Conservation (phyloP, 805 yeast genomes). For the Kodamaea fukazawae region DNA sequence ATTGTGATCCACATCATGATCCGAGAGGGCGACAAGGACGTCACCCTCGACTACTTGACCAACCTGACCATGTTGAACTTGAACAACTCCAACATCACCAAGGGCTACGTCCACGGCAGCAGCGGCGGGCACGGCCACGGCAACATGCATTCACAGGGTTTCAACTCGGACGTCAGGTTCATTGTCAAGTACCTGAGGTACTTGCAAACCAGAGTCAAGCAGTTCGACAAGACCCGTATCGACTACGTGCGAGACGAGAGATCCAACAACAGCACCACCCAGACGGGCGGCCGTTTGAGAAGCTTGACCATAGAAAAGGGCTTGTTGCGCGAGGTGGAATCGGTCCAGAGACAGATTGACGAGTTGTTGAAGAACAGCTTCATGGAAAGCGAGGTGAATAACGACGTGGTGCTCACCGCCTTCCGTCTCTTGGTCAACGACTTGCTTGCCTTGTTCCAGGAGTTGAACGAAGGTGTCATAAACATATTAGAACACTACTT, state of each 20-base stretch:
- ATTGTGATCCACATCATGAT: conserved; percentile 87
- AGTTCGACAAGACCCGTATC: conserved; percentile 57
- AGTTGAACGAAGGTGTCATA: conserved; percentile 92
- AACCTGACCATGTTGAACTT: conserved; percentile 50
- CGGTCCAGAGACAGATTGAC: conserved; percentile 79
- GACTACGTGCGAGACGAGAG: conserved; percentile 80
- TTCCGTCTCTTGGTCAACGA: conserved; percentile 91
- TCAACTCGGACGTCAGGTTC: conserved; percentile 49
- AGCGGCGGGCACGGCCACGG: conserved; percentile 15
- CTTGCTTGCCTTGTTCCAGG: conserved; percentile 79
- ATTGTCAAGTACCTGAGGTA: conserved; percentile 70
- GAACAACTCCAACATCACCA: conserved; percentile 36
- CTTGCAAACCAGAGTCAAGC: conserved; percentile 63
- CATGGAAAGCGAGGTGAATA: conserved; percentile 74
- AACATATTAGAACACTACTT: conserved; percentile 91
- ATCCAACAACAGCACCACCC: conserved; percentile 42
- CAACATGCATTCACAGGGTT: conserved; percentile 13
- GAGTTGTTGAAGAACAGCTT: conserved; percentile 72
- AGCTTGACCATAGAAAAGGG: conserved; percentile 71
- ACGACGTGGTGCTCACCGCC: conserved; percentile 79
- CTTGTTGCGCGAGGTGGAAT: conserved; percentile 76
- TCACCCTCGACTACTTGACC: conserved; percentile 60
- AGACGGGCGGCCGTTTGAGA: conserved; percentile 60
- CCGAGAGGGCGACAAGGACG: conserved; percentile 83
- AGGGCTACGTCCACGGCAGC: conserved; percentile 35